These are phyloP conservation scores for Castanea crenata DNA, from an alignment of 306 rosid species.

Conservation along the genomic window DNA sequence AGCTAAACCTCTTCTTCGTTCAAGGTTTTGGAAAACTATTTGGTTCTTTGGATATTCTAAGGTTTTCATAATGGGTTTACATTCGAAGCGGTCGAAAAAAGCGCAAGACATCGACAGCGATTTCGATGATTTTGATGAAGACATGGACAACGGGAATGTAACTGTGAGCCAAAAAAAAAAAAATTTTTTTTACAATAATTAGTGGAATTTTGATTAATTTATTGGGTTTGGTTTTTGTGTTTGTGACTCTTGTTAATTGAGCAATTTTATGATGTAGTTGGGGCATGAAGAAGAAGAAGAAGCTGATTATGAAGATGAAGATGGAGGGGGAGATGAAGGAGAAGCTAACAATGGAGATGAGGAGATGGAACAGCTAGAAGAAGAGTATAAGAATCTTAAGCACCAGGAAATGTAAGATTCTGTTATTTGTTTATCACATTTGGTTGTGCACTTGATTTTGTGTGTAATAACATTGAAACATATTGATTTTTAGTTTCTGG, in stretches of 20 bases:
- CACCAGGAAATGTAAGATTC: constrained; percentile 70
- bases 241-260: constrained; percentile 15
- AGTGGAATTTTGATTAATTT: no score
- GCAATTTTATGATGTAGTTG: constrained; percentile 30
- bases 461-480: neutral
- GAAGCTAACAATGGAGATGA: constrained; percentile 29
- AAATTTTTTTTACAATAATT: no score
- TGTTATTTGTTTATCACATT: constrained; percentile 4
- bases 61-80: constrained; percentile 11
- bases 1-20: no score
- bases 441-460: neutral
- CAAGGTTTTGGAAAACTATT: neutral
- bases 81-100: constrained; percentile 16
- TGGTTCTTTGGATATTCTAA: neutral
- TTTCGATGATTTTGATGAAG: constrained; percentile 9
- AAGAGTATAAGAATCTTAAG: constrained; percentile 65
- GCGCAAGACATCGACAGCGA: constrained; percentile 28
- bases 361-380: constrained; percentile 78
- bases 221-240: neutral
- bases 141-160: constrained; percentile 6
- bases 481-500: constrained; percentile 10
- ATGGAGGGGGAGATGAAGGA: constrained; percentile 10
- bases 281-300: constrained; percentile 29
- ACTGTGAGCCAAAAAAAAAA: constrained; percentile 13
- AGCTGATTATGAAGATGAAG: neutral